phyloP scores from a whole-genome alignment of 495 filamentous ascomycete genomes.

The Venustampulla echinocandica region DNA sequence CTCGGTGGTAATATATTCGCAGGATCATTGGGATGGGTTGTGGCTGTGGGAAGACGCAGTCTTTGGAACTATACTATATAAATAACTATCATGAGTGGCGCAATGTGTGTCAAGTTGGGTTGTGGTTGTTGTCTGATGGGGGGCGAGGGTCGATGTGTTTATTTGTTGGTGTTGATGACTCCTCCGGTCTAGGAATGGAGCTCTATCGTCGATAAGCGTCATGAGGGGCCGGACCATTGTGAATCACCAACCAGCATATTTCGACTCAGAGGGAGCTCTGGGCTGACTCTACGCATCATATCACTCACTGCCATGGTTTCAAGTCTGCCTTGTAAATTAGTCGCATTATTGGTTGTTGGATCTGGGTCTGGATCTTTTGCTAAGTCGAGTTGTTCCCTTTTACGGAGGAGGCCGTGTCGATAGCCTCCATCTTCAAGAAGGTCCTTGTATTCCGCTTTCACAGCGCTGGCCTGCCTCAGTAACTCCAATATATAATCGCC shows the following conservation, averaged over 20 bases:
- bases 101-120: too few species aligned
- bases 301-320: not conserved
- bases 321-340: not conserved
- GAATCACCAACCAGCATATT: slow-evolving; percentile 2
- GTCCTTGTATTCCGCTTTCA: not conserved
- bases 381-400: not conserved
- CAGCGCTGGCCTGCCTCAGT: not conserved
- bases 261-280: not conserved
- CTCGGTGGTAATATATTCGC: too few species aligned
- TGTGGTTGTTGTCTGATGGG: too few species aligned
- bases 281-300: not conserved
- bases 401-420: not conserved
- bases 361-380: too few species aligned
- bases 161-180: slow-evolving; percentile 18
- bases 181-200: slow-evolving; percentile 12
- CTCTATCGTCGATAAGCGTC: slow-evolving; percentile 18
- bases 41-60: too few species aligned
- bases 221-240: slow-evolving; percentile 10
- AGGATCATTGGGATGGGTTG: too few species aligned
- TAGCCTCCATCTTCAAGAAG: not conserved
- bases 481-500: too few species aligned
- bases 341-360: too few species aligned
- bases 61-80: too few species aligned
- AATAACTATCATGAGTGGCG: too few species aligned
- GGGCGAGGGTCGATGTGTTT: too few species aligned